A percentile compares a stretch with the other conserved stretches of the same genome.
Evolutionary conservation across 129 eudicot species (phyloP).

Genomic region (Glebionis coronaria): DNA sequence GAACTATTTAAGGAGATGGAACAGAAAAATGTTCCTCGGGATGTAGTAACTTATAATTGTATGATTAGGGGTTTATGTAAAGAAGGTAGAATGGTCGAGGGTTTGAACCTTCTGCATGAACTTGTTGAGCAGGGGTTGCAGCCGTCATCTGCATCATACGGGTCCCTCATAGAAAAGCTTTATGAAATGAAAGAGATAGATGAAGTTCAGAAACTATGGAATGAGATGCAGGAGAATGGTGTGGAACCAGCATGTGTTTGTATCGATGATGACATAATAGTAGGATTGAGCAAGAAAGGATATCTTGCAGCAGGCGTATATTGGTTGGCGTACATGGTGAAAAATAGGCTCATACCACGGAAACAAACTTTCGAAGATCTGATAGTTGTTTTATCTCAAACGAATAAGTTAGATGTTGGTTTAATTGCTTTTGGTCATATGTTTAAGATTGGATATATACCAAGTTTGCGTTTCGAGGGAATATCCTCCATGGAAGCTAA

Average conservation of each 20-base stretch:
- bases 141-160: conserved; percentile 50
- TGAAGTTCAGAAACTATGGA: conserved; percentile 48
- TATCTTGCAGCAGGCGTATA: conserved; percentile 41
- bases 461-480: too few relatives aligned
- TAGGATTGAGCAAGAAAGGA: conserved; percentile 47
- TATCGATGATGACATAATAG: conserved; percentile 33
- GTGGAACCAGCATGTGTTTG: conserved; percentile 37
- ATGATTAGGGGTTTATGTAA: conserved; percentile 49
- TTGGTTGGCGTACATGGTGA: conserved; percentile 42
- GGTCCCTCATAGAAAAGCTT: conserved; percentile 42
- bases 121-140: conserved; percentile 53
- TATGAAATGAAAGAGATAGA: conserved; percentile 35
- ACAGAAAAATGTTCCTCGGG: conserved; percentile 34
- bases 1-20: conserved; percentile 45
- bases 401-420: too few relatives aligned
- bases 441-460: too few relatives aligned
- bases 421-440: too few relatives aligned
- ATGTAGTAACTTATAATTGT: conserved; percentile 46
- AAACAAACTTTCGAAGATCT: conserved; percentile 35
- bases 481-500: too few relatives aligned
- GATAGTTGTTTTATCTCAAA: not conserved
- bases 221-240: conserved; percentile 46
- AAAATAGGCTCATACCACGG: conserved; percentile 34
- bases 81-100: conserved; percentile 37
- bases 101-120: conserved; percentile 37